phyloP scores from a whole-genome alignment of 2,329 filamentous ascomycete species.

The Bertia moriformis region DNA sequence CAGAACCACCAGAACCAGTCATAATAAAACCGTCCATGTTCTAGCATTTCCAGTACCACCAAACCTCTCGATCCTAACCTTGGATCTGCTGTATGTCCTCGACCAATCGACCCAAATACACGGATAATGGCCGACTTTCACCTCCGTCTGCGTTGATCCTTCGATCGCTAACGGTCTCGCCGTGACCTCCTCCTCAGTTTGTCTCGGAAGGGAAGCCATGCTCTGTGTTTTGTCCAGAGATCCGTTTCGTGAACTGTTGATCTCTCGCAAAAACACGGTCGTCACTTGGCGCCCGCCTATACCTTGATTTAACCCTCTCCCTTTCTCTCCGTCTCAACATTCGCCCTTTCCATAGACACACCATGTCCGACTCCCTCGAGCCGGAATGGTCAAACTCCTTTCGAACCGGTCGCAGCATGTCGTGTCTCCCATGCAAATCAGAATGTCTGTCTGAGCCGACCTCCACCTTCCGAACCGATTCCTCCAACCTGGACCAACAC shows the following conservation, averaged over 20 bases:
- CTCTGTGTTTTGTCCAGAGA: neutral
- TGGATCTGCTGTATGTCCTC: too few species aligned
- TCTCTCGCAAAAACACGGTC: neutral
- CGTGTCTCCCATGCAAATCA: neutral
- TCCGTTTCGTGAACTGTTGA: neutral
- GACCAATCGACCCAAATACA: too few species aligned
- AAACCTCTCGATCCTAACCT: too few species aligned
- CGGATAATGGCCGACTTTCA: neutral
- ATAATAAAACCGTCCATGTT: too few species aligned
- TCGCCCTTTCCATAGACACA: neutral
- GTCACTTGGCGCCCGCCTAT: neutral
- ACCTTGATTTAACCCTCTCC: too few species aligned
- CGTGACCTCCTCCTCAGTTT: too few species aligned
- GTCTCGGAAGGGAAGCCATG: neutral
- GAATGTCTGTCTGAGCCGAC: neutral
- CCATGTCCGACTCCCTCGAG: neutral
- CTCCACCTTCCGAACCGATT: neutral
- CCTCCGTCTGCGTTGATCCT: too few species aligned
- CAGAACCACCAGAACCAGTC: too few species aligned
- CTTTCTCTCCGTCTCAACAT: too few species aligned
- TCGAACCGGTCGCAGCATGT: neutral
- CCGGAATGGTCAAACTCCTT: neutral
- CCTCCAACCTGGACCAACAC: neutral
- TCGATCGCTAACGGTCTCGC: too few species aligned
- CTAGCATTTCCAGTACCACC: too few species aligned